Percentiles rank a stretch among this genome's conserved stretches.
Evolutionary conservation across 345 rosid species (phyloP).

Genomic region (Eucalyptus tenuipes): DNA sequence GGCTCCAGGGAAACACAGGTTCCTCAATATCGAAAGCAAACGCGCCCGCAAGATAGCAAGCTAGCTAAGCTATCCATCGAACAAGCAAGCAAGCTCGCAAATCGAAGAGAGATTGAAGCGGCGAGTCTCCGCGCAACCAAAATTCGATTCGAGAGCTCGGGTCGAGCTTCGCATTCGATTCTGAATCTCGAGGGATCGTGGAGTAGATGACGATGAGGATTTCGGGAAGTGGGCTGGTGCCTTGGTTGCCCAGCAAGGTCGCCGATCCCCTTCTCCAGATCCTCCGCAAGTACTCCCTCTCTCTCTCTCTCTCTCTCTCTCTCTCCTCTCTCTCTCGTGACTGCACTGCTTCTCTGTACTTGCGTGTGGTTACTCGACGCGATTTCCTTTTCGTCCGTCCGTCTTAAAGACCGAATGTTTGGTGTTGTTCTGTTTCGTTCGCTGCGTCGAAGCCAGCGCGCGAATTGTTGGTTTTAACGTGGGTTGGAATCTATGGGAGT

Average conservation of each 20-base stretch:
- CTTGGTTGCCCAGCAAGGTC: conserved; percentile 47
- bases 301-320: background rate
- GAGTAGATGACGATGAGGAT: background rate
- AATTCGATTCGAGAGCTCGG: background rate
- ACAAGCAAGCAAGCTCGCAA: too few relatives aligned
- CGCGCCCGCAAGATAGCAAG: too few relatives aligned
- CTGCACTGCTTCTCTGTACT: background rate
- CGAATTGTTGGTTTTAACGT: background rate
- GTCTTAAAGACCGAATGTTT: background rate
- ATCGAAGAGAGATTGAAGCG: background rate
- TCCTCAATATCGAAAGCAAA: too few relatives aligned
- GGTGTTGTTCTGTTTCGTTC: background rate
- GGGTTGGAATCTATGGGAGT: background rate
- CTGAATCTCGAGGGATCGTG: background rate
- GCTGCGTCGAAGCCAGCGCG: background rate
- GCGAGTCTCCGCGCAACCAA: too few relatives aligned
- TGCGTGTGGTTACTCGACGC: background rate
- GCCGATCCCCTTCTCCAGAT: conserved; percentile 64
- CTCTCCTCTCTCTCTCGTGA: too few relatives aligned
- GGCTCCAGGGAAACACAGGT: too few relatives aligned
- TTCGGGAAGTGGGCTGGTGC: background rate
- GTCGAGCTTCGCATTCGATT: background rate
- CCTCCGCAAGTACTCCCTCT: conserved; percentile 38
- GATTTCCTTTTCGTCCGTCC: too few relatives aligned
- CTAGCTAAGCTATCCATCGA: background rate